Conservation (phyloP, 371 early-diverging fungal genomes). For the Mortierella sp. region DNA sequence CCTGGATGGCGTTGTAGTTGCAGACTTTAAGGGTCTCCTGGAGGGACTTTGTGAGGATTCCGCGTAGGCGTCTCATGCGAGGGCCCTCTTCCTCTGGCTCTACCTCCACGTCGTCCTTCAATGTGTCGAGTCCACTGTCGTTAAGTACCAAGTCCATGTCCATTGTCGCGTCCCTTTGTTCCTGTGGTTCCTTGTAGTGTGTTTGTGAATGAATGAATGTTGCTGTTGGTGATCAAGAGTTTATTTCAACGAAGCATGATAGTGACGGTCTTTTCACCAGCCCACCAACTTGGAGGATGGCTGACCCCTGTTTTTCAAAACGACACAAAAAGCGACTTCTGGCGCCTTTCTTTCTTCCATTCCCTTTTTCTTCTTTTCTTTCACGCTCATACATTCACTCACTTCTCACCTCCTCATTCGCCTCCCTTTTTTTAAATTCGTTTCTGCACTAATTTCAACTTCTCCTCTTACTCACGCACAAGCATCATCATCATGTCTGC, state of each 20-base stretch:
- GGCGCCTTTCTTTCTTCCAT: too few species aligned
- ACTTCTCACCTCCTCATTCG: too few species aligned
- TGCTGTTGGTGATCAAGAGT: too few species aligned
- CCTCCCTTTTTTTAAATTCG: not conserved
- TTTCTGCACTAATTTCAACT: not conserved
- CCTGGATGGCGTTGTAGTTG: constrained; percentile 39
- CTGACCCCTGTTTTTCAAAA: too few species aligned
- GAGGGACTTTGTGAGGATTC: constrained; percentile 45
- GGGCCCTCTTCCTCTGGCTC: constrained; percentile 39
- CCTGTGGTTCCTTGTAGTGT: not conserved
- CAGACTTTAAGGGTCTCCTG: constrained; percentile 48
- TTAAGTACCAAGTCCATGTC: constrained; percentile 8
- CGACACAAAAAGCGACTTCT: not conserved
- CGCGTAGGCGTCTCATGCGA: constrained; percentile 51
- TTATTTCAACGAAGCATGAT: not conserved
- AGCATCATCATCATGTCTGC: constrained; percentile 37
- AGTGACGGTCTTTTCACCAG: not conserved
- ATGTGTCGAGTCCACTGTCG: not conserved
- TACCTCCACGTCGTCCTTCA: not conserved
- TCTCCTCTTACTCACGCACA: not conserved
- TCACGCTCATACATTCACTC: not conserved
- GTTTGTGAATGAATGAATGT: not conserved
- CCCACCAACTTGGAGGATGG: not conserved
- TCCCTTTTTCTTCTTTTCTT: not conserved
- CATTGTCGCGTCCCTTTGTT: constrained; percentile 25